phyloP scores from a whole-genome alignment of 108 stramenopile genomes.

The Cyclostephanos invisitatus region DNA sequence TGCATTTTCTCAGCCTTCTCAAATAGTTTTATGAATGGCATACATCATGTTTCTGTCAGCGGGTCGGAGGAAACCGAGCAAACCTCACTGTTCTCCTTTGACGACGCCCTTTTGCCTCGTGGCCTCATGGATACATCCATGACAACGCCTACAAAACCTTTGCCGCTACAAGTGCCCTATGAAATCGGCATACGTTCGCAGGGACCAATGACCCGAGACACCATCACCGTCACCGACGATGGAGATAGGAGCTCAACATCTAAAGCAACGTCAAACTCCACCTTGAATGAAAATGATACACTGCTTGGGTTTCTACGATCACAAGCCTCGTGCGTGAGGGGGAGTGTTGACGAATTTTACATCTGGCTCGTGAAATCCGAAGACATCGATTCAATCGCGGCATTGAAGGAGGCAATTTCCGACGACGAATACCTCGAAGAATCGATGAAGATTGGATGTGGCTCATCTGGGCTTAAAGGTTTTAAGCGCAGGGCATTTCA shows the following conservation, averaged over 20 bases:
- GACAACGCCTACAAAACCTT: constrained; percentile 3
- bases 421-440: constrained; percentile 56
- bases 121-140: constrained; percentile 10
- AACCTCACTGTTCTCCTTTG: constrained; percentile 17
- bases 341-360: constrained; percentile 40
- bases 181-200: constrained; percentile 33
- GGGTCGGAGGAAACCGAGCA: constrained; percentile 4
- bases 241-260: constrained; percentile 31
- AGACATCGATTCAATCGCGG: constrained; percentile 44
- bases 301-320: constrained; percentile 34
- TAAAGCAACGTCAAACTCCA: constrained; percentile 8
- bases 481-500: constrained; percentile 50
- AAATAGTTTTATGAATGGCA: constrained; percentile 20
- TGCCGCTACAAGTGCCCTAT: constrained; percentile 30
- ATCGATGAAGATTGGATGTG: constrained; percentile 41
- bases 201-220: constrained; percentile 5
- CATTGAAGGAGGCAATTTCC: constrained; percentile 44
- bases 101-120: constrained; percentile 24
- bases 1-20: constrained; percentile 12
- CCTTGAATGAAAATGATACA: constrained; percentile 34
- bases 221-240: constrained; percentile 31
- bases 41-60: constrained; percentile 19
- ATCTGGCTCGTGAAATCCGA: constrained; percentile 46
- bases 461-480: constrained; percentile 45
- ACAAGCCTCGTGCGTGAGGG: constrained; percentile 46